Conservation (phyloP, 768 basidiomycete genomes). For the Asterophora lycoperdoides region DNA sequence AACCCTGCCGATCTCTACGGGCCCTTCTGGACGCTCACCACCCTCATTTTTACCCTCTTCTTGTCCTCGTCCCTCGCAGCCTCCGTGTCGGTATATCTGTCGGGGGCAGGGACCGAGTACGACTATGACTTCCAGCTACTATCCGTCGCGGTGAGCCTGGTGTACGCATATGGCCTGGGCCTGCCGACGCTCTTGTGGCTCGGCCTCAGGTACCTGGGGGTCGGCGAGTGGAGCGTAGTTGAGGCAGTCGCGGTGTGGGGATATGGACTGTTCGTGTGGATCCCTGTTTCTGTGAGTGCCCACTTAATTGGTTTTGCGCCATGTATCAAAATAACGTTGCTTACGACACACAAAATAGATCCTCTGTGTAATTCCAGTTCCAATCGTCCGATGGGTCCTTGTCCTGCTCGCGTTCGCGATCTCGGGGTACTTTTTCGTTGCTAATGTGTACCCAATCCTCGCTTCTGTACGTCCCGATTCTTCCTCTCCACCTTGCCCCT, state of each 20-base stretch:
- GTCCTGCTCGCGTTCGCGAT: constrained; percentile 67
- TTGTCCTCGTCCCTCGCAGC: constrained; percentile 90
- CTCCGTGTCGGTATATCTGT: constrained; percentile 84
- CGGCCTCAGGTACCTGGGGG: constrained; percentile 77
- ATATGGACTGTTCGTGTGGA: constrained; percentile 83
- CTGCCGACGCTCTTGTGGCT: constrained; percentile 84
- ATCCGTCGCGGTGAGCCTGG: constrained; percentile 74
- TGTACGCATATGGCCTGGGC: constrained; percentile 84
- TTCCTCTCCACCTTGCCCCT: not conserved
- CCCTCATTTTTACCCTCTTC: constrained; percentile 89
- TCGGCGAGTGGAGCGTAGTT: constrained; percentile 84
- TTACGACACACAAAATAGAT: constrained; percentile 39
- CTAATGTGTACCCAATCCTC: constrained; percentile 88
- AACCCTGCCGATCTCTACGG: constrained; percentile 79
- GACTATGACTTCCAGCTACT: constrained; percentile 87
- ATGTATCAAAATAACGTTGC: too few relatives aligned
- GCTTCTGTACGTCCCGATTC: constrained; percentile 54
- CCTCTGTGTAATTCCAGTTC: constrained; percentile 81
- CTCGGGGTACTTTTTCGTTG: constrained; percentile 84
- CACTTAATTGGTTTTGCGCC: not conserved
- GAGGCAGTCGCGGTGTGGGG: constrained; percentile 83
- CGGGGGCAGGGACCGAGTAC: constrained; percentile 48
- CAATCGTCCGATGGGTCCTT: constrained; percentile 78
- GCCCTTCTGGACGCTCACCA: constrained; percentile 97
- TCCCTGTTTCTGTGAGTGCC: constrained; percentile 70